phyloP scores from a whole-genome alignment of 108 stramenopile genomes.

The Fragilaria crotonensis region DNA sequence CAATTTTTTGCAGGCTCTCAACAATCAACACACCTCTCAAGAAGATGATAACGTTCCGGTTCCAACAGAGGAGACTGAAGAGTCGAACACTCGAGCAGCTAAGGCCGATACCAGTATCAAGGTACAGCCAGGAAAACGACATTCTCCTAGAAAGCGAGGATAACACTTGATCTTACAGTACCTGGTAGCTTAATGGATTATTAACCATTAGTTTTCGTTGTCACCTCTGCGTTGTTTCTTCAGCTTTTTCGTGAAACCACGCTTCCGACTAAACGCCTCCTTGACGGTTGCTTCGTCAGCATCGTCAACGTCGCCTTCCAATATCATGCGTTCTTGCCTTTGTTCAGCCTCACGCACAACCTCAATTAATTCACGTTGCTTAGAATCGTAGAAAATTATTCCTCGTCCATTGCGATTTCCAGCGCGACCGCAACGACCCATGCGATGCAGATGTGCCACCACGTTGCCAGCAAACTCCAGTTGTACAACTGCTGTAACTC shows the following conservation, averaged over 20 bases:
- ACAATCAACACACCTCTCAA: neutral
- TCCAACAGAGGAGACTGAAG: too few relatives aligned
- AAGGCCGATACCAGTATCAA: too few relatives aligned
- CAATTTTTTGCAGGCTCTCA: neutral
- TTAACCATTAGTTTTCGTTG: too few relatives aligned
- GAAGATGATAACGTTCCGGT: too few relatives aligned
- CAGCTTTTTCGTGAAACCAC: constrained; percentile 80
- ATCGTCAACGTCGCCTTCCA: constrained; percentile 51
- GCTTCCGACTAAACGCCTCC: constrained; percentile 74
- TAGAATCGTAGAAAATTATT: constrained; percentile 81
- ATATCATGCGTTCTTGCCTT: constrained; percentile 64
- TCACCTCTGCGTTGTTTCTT: constrained; percentile 60
- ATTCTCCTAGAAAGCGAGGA: too few relatives aligned
- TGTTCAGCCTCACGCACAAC: constrained; percentile 72
- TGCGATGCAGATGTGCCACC: constrained; percentile 96
- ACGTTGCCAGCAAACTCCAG: constrained; percentile 94
- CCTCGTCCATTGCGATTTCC: constrained; percentile 88
- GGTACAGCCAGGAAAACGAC: too few relatives aligned
- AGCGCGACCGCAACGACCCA: constrained; percentile 96
- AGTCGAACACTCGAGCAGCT: too few relatives aligned
- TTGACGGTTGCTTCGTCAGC: constrained; percentile 16
- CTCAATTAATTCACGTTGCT: constrained; percentile 61
- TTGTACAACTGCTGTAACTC: constrained; percentile 93
- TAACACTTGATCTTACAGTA: too few relatives aligned
- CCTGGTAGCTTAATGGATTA: too few relatives aligned